Conservation (phyloP, 345 rosid genomes). For the Boechera stricta region DNA sequence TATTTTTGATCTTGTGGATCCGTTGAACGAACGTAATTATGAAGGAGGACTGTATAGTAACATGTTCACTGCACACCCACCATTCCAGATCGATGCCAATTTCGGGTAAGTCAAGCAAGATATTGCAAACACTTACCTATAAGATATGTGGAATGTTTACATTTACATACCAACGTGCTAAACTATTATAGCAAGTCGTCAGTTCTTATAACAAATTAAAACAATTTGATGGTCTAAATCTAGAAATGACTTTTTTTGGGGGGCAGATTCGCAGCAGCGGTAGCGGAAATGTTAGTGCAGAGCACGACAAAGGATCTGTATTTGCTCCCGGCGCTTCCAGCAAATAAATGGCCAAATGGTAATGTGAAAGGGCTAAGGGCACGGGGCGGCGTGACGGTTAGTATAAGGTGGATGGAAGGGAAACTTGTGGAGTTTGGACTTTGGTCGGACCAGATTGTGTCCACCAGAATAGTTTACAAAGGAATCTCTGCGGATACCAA, state of each 20-base stretch:
- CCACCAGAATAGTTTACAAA: slow-evolving; percentile 58
- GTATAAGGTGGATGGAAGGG: slow-evolving; percentile 74
- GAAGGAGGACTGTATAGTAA: slow-evolving; percentile 89
- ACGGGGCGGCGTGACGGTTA: slow-evolving; percentile 71
- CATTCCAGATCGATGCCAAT: slow-evolving; percentile 98
- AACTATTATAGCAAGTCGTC: neutral
- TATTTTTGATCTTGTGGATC: slow-evolving; percentile 78
- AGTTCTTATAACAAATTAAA: neutral
- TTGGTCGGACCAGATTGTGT: slow-evolving; percentile 49
- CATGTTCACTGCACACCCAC: slow-evolving; percentile 94
- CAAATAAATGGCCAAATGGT: slow-evolving; percentile 80
- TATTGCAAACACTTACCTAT: neutral
- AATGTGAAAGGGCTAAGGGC: slow-evolving; percentile 79
- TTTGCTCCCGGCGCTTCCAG: slow-evolving; percentile 86
- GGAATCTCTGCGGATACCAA: slow-evolving; percentile 49
- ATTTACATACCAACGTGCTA: slow-evolving; percentile 1
- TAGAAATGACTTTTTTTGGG: neutral
- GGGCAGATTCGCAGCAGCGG: slow-evolving; percentile 70
- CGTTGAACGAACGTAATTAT: slow-evolving; percentile 59
- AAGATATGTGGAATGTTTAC: slow-evolving; percentile 12
- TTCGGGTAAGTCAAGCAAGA: slow-evolving; percentile 70
- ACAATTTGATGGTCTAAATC: neutral
- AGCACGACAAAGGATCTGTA: slow-evolving; percentile 72
- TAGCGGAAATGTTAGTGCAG: slow-evolving; percentile 89
- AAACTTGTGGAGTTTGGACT: slow-evolving; percentile 72